Conservation (phyloP, 1,284 basidiomycete species). For the Moniliophthora roreri region DNA sequence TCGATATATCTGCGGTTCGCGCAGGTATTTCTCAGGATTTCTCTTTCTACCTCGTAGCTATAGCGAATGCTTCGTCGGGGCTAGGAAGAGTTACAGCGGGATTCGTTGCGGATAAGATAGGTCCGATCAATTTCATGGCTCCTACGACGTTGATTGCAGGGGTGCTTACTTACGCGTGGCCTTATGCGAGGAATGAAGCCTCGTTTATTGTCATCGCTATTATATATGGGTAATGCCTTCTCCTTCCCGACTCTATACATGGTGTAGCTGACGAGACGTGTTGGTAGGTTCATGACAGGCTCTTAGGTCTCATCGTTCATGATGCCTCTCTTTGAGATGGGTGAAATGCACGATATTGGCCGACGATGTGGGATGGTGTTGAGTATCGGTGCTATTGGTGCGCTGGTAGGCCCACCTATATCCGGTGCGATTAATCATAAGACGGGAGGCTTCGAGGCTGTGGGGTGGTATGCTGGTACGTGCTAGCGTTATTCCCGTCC, state of each 20-base stretch:
- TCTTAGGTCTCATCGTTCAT: conserved; percentile 41
- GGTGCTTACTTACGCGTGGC: conserved; percentile 43
- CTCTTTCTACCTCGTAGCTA: conserved; percentile 44
- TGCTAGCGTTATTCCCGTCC: not conserved
- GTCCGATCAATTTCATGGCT: conserved; percentile 41
- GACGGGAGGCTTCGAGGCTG: conserved; percentile 34
- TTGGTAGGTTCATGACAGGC: conserved; percentile 39
- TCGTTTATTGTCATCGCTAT: conserved; percentile 35
- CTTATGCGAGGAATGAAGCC: conserved; percentile 30
- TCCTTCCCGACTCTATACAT: not conserved
- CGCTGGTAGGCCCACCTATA: conserved; percentile 43
- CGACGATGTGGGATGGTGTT: conserved; percentile 47
- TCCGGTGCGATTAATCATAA: conserved; percentile 41
- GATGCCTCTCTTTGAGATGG: conserved; percentile 44
- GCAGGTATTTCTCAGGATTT: conserved; percentile 35
- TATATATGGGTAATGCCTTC: conserved; percentile 34
- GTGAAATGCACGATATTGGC: conserved; percentile 44
- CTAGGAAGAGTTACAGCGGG: conserved; percentile 39
- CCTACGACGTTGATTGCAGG: conserved; percentile 38
- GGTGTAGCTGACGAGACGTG: not conserved
- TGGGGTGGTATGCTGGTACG: conserved; percentile 43
- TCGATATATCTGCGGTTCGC: conserved; percentile 41
- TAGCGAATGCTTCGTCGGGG: conserved; percentile 40
- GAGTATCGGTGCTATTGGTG: conserved; percentile 35
- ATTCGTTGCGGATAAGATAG: conserved; percentile 36